Percentiles rank a stretch among this genome's conserved stretches.
Evolutionary conservation across 805 yeast genomes (phyloP).

Genomic region (Candida tammaniensis): DNA sequence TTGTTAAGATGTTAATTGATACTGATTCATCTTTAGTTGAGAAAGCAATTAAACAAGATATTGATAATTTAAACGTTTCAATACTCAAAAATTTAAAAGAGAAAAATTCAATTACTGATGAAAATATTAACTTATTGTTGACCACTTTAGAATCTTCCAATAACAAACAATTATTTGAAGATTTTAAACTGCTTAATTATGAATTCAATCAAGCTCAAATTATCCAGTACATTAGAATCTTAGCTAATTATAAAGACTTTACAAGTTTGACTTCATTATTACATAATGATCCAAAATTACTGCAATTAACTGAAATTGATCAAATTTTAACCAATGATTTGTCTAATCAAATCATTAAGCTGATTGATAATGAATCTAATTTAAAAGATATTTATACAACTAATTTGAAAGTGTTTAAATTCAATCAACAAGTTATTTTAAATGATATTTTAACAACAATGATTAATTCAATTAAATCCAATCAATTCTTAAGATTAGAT

Average conservation of each 20-base stretch:
- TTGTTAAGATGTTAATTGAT: constrained; percentile 6
- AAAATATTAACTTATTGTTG: constrained; percentile 3
- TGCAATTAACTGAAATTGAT: background rate
- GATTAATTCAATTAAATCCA: background rate
- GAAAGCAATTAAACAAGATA: constrained; percentile 10
- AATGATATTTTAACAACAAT: constrained; percentile 4
- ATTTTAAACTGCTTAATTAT: constrained; percentile 7
- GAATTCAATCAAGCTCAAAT: constrained; percentile 5
- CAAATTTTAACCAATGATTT: constrained; percentile 5
- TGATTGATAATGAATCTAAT: constrained; percentile 1
- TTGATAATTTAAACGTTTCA: constrained; percentile 13
- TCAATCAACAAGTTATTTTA: constrained; percentile 11
- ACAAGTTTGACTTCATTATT: background rate
- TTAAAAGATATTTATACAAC: constrained; percentile 1
- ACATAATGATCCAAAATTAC: background rate
- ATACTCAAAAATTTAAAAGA: constrained; percentile 6
- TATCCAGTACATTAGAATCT: constrained; percentile 5
- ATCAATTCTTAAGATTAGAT: constrained; percentile 1
- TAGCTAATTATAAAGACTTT: constrained; percentile 6
- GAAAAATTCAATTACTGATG: background rate
- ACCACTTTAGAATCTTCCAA: constrained; percentile 1
- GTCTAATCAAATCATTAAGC: constrained; percentile 5
- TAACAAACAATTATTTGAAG: constrained; percentile 8
- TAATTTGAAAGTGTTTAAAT: constrained; percentile 5
- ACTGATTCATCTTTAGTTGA: constrained; percentile 5